phyloP scores from a whole-genome alignment of 768 basidiomycete species.

The Macrolepiota albuminosa region DNA sequence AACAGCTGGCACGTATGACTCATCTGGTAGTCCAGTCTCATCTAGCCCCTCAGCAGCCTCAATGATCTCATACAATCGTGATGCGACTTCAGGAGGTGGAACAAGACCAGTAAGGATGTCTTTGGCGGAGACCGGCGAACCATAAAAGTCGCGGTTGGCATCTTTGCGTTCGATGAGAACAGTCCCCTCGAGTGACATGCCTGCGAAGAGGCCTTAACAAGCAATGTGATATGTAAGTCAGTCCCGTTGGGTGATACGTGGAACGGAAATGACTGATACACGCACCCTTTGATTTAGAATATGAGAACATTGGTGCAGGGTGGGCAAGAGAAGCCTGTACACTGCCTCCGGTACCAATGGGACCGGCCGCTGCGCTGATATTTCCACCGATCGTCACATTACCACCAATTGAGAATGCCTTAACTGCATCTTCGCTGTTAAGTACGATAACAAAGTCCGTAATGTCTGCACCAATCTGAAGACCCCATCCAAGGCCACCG shows the following conservation, averaged over 20 bases:
- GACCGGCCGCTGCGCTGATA: slow-evolving; percentile 81
- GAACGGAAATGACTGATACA: background rate
- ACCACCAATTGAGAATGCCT: slow-evolving; percentile 92
- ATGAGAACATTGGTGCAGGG: slow-evolving; percentile 96
- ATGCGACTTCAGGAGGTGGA: slow-evolving; percentile 96
- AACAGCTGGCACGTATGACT: slow-evolving; percentile 72
- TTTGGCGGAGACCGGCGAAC: slow-evolving; percentile 79
- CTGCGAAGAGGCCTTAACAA: slow-evolving; percentile 81
- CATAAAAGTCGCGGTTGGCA: slow-evolving; percentile 95
- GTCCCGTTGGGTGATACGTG: background rate
- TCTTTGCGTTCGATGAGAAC: slow-evolving; percentile 93
- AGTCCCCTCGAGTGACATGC: slow-evolving; percentile 91
- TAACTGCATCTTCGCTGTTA: slow-evolving; percentile 93
- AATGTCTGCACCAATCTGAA: slow-evolving; percentile 94
- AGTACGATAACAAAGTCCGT: slow-evolving; percentile 96
- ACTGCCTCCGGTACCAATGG: slow-evolving; percentile 91
- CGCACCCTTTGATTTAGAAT: slow-evolving; percentile 91
- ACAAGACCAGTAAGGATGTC: slow-evolving; percentile 93
- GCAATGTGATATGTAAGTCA: background rate
- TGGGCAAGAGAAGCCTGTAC: slow-evolving; percentile 85
- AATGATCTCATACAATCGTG: slow-evolving; percentile 90
- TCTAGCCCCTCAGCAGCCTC: slow-evolving; percentile 94
- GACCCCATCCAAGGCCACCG: slow-evolving; percentile 90
- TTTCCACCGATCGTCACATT: slow-evolving; percentile 95
- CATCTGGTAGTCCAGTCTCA: slow-evolving; percentile 73